Evolutionary conservation across 768 basidiomycete species (phyloP).

Genomic region (Fomitopsis pulvina): DNA sequence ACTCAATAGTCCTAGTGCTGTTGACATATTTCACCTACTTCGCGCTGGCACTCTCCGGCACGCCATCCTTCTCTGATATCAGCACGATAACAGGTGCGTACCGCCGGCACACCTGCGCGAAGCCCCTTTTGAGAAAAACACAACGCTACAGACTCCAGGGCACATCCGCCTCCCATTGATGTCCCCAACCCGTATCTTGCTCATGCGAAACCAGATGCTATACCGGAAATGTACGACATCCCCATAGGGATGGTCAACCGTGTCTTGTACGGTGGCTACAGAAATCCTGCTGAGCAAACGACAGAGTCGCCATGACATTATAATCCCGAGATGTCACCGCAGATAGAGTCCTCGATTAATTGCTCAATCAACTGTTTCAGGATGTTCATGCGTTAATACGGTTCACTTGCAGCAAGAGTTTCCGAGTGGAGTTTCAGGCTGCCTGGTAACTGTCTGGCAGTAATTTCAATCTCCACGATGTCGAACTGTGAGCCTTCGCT

Average conservation of each 20-base stretch:
- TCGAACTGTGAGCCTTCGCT: too few relatives aligned
- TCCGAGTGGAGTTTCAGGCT: too few relatives aligned
- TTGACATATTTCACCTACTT: constrained; percentile 76
- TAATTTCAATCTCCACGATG: too few relatives aligned
- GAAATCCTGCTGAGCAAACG: background rate
- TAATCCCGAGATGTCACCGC: background rate
- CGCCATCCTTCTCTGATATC: constrained; percentile 64
- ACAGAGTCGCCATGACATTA: background rate
- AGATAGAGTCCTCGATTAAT: too few relatives aligned
- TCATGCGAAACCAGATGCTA: constrained; percentile 37
- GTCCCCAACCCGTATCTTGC: constrained; percentile 39
- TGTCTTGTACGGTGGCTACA: constrained; percentile 43
- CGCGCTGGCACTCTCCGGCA: constrained; percentile 62
- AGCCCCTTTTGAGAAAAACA: constrained; percentile 5
- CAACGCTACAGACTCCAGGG: constrained; percentile 44
- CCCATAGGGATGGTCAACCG: constrained; percentile 79
- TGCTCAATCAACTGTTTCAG: too few relatives aligned
- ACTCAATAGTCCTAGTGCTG: constrained; percentile 61
- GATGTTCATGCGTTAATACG: too few relatives aligned
- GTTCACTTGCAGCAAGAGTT: too few relatives aligned
- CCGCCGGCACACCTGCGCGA: background rate
- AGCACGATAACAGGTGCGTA: constrained; percentile 59
- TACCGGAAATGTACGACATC: constrained; percentile 73
- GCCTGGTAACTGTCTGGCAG: too few relatives aligned
- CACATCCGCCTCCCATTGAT: constrained; percentile 36